Conservation (phyloP, 768 basidiomycete genomes). For the Termitomyces sp. region DNA sequence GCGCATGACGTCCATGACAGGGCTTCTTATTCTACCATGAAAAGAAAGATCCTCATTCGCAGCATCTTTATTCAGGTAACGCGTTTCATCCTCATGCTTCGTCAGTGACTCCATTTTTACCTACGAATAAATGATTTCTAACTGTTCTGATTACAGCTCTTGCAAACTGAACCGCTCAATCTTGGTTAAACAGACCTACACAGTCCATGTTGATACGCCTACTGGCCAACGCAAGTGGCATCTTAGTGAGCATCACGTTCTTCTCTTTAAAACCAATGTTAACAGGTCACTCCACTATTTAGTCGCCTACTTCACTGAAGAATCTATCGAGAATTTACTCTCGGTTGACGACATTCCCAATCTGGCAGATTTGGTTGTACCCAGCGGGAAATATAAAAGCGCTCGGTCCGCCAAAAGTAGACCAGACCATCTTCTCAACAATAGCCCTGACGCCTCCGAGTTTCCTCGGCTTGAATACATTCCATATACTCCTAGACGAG, state of each 20-base stretch:
- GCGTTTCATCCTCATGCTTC: constrained; percentile 29
- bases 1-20: constrained; percentile 25
- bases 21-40: constrained; percentile 81
- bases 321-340: constrained; percentile 51
- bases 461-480: constrained; percentile 41
- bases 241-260: constrained; percentile 45
- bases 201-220: constrained; percentile 65
- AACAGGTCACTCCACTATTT: constrained; percentile 15
- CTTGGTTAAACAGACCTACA: constrained; percentile 79
- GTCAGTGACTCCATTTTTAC: constrained; percentile 13
- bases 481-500: constrained; percentile 31
- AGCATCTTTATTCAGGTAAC: constrained; percentile 41
- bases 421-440: constrained; percentile 45
- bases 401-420: constrained; percentile 61
- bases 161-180: constrained; percentile 27
- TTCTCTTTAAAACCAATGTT: neutral
- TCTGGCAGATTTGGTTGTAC: constrained; percentile 45
- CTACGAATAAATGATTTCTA: neutral
- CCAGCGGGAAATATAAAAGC: constrained; percentile 64
- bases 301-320: constrained; percentile 82
- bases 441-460: constrained; percentile 29
- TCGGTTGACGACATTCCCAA: constrained; percentile 62
- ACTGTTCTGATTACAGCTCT: constrained; percentile 13
- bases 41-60: constrained; percentile 47
- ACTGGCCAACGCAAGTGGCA: constrained; percentile 77